Conservation (phyloP, 306 rosid species). For the Dalbergia cochinchinensis region DNA sequence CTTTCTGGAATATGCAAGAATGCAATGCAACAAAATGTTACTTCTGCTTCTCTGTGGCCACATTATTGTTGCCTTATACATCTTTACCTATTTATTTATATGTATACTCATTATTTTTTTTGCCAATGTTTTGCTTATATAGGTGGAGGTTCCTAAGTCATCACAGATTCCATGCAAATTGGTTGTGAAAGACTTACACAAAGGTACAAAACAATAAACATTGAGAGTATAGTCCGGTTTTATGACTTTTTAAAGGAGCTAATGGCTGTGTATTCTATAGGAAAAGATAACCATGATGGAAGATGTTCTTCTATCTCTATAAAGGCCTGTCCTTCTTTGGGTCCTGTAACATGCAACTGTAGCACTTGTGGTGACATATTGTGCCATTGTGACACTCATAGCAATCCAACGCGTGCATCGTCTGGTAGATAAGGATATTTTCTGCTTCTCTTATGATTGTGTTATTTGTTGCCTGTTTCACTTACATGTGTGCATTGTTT, state of each 20-base stretch:
- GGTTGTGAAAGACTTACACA: slow-evolving; percentile 33
- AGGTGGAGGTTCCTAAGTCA: slow-evolving; percentile 48
- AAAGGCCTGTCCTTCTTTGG: slow-evolving; percentile 35
- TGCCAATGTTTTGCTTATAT: slow-evolving; percentile 9
- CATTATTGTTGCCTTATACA: background rate
- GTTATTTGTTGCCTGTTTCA: background rate
- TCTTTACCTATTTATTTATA: background rate
- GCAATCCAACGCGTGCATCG: slow-evolving; percentile 46
- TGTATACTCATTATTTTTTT: background rate
- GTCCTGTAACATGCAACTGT: slow-evolving; percentile 43
- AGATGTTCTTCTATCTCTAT: slow-evolving; percentile 45
- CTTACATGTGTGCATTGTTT: slow-evolving; percentile 26
- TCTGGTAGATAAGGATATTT: slow-evolving; percentile 50
- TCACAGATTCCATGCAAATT: slow-evolving; percentile 37
- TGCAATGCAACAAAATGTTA: background rate
- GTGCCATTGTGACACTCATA: slow-evolving; percentile 54
- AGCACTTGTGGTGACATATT: slow-evolving; percentile 42
- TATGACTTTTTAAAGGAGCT: slow-evolving; percentile 51
- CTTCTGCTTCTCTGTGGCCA: background rate
- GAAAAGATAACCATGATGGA: slow-evolving; percentile 36
- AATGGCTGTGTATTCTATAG: slow-evolving; percentile 53
- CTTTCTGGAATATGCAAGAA: background rate
- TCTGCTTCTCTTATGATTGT: slow-evolving; percentile 12
- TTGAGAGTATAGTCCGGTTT: slow-evolving; percentile 35
- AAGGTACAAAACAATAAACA: slow-evolving; percentile 55